Conservation (phyloP, 169 alveolate species). For the Babesia ovis region DNA sequence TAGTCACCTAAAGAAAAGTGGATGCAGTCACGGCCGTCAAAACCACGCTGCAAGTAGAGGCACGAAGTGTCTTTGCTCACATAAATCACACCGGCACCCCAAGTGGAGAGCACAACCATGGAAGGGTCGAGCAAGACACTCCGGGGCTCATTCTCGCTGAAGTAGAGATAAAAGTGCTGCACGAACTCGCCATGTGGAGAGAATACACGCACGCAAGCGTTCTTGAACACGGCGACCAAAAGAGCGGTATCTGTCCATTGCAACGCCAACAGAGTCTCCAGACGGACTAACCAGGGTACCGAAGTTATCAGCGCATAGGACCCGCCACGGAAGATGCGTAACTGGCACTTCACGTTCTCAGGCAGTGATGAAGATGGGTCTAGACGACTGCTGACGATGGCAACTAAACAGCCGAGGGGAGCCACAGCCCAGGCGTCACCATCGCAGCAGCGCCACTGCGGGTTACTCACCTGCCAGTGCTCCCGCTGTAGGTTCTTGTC, state of each 20-base stretch:
- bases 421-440: conserved; percentile 60
- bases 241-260: conserved; percentile 58
- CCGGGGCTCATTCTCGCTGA: conserved; percentile 14
- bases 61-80: conserved; percentile 34
- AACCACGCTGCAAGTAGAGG: conserved; percentile 58
- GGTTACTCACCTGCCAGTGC: conserved; percentile 24
- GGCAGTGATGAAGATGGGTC: conserved; percentile 7
- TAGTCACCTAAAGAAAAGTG: conserved; percentile 35
- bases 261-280: conserved; percentile 42
- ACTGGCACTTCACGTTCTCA: conserved; percentile 43
- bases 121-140: conserved; percentile 10
- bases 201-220: conserved; percentile 62
- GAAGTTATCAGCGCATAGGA: conserved; percentile 36
- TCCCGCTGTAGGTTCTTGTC: conserved; percentile 30
- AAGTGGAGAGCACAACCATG: conserved; percentile 20
- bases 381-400: conserved; percentile 32
- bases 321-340: conserved; percentile 52
- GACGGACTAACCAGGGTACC: conserved; percentile 52
- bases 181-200: conserved; percentile 61
- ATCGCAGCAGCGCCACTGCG: conserved; percentile 15
- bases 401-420: conserved; percentile 57
- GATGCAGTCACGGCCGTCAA: conserved; percentile 23
- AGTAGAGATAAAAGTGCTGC: conserved; percentile 45
- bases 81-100: conserved; percentile 55
- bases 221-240: conserved; percentile 45